Base-by-base conservation (phyloP, 306 rosid species). In the Casuarina equisetifolia region DNA sequence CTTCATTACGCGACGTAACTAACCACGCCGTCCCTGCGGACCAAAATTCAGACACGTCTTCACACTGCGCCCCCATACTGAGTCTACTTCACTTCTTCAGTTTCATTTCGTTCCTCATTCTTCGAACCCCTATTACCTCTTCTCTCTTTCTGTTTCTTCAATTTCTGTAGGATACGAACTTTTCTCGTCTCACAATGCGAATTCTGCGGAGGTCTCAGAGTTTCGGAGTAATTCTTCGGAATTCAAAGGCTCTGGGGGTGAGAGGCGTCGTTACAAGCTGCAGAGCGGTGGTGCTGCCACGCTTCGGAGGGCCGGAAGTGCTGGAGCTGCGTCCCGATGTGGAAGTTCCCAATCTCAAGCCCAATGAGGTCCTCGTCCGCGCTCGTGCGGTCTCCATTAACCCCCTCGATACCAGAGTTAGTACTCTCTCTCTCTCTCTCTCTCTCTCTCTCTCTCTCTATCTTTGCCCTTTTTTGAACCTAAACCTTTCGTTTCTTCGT, bases 301-400 rank as follows among this genome's bases (percentile, higher is more conserved):
- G 84, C 45, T 93, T 93, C 83, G 98, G 98, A 1, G 93, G 96
- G 3, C 91, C 98, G 4, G 90, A 93, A 71, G 85, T 84, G 11
- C 91, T 91, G 51, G 82, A 91, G 67, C 84, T 91, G 70, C 90
- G 79, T 1, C 35, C 82, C 66, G 25, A 88, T 11, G 92, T 91
- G 10, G 53, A 48, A 2, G 85, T 93, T 11, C 98, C 98, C 44
- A 83, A 72, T 49, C 92, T 93, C 80, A 88, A 88, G 68, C 88
- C 91, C 43, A 79, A 82, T 72, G 75, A 93, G 52, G 84, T 87
- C 79, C 90, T 83, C 43, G 83, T 82, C 58, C 83, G 84, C 39
- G 43, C 98, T 76, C 91, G 87, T 53, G 98, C 98, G 45, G 97
- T 89, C 80, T 86, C 97, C 75, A 46, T 95, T 80, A 95, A 95